Evolutionary conservation across 2,329 filamentous ascomycete species (phyloP).

Genomic region (Didymella sp.): DNA sequence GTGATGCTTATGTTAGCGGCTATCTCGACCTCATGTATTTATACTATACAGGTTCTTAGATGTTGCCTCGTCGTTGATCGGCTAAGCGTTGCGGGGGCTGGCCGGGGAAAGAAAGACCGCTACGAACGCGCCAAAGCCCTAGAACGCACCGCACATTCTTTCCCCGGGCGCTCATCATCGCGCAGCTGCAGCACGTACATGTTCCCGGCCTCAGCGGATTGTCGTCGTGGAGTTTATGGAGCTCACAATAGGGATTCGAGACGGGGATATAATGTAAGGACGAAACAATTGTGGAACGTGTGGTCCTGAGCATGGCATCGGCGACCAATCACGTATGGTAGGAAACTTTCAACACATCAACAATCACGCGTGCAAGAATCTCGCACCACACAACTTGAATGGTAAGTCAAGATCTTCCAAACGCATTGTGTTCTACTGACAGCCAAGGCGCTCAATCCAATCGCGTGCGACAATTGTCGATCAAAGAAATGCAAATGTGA

Average conservation of each 20-base stretch:
- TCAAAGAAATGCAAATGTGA: constrained; percentile 41
- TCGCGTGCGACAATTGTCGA: constrained; percentile 38
- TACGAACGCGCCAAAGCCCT: neutral
- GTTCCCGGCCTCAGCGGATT: neutral
- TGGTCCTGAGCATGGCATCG: neutral
- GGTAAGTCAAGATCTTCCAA: neutral
- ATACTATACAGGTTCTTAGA: neutral
- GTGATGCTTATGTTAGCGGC: neutral
- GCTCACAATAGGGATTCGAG: neutral
- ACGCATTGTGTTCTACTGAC: neutral
- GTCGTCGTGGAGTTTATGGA: neutral
- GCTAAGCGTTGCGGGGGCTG: constrained; percentile 23
- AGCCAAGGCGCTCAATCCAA: constrained; percentile 26
- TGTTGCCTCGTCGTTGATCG: neutral
- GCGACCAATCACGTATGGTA: constrained; percentile 1
- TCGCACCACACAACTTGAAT: neutral
- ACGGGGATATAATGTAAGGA: neutral
- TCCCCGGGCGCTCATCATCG: constrained; percentile 12
- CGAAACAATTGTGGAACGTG: neutral
- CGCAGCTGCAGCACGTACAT: neutral
- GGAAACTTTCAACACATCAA: neutral
- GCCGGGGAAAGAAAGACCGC: constrained; percentile 26
- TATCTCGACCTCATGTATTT: constrained; percentile 4
- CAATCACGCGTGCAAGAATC: neutral
- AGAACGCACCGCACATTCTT: constrained; percentile 10